These are phyloP conservation scores for Dactylonectria estremocensis DNA, from an alignment of 2,329 filamentous ascomycete genomes.

Conservation along the genomic window DNA sequence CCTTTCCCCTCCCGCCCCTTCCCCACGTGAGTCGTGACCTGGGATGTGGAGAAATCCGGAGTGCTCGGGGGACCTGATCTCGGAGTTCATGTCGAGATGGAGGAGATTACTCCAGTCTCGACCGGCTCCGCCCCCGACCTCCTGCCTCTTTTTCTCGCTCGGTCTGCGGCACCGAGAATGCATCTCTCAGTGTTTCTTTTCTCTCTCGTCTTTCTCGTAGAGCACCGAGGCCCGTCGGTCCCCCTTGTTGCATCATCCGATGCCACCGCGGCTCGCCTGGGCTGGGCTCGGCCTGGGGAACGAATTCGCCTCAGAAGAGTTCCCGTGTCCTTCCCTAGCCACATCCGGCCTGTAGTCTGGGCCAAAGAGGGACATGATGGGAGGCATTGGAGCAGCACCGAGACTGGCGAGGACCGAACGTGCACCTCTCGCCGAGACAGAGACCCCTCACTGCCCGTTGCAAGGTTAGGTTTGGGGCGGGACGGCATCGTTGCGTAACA, in stretches of 20 bases:
- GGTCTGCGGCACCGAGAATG: conserved; percentile 24
- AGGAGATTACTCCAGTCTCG: not conserved
- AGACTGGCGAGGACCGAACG: not conserved
- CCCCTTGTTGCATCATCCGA: conserved; percentile 20
- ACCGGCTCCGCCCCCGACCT: not conserved
- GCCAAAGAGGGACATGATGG: not conserved
- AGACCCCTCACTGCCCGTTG: conserved; percentile 17
- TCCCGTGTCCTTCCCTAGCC: conserved; percentile 6
- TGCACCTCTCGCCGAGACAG: not conserved
- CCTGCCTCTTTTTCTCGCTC: conserved; percentile 6
- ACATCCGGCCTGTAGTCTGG: conserved; percentile 9
- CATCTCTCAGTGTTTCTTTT: not conserved
- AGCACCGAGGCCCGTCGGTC: not conserved
- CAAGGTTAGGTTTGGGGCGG: conserved; percentile 1
- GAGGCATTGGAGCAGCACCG: conserved; percentile 4
- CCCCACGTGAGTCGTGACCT: not conserved
- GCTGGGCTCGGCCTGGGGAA: no score
- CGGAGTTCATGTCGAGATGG: not conserved
- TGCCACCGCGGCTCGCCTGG: not conserved
- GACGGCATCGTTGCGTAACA: conserved; percentile 17
- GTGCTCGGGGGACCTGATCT: not conserved
- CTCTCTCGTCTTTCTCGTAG: not conserved
- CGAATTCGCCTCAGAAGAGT: conserved; percentile 24
- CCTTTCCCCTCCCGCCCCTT: no score
- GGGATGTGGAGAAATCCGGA: not conserved